phyloP scores from a whole-genome alignment of 176 grass and related monocot genomes.

The Rhynchospora pubera region DNA sequence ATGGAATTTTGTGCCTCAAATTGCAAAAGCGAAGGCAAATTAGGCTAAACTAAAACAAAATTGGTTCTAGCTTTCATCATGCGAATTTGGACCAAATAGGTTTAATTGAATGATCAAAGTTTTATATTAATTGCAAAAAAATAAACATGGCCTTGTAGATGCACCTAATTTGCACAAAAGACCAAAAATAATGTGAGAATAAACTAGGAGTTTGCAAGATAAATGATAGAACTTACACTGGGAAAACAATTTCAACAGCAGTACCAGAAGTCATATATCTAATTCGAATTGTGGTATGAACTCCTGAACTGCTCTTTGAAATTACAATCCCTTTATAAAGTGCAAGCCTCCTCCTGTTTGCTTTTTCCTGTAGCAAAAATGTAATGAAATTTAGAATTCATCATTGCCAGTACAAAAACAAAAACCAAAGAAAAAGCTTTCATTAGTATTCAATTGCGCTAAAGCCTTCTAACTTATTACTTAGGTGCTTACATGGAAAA shows the following conservation, averaged over 20 bases:
- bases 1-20: background rate
- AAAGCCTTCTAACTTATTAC: background rate
- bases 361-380: constrained; percentile 48
- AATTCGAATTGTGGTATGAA: constrained; percentile 93
- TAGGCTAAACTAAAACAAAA: background rate
- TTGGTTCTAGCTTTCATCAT: background rate
- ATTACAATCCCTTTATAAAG: constrained; percentile 97
- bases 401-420: background rate
- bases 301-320: constrained; percentile 71
- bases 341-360: constrained; percentile 84
- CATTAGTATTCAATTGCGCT: background rate
- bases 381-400: background rate
- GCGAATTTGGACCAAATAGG: background rate
- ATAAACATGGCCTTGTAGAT: background rate
- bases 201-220: background rate
- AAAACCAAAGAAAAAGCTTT: background rate
- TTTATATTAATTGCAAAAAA: background rate
- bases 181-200: background rate
- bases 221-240: constrained; percentile 64
- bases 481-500: constrained; percentile 5
- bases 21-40: background rate
- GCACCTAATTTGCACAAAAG: background rate
- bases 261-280: constrained; percentile 93
- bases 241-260: constrained; percentile 93
- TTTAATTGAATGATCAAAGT: background rate